A percentile compares a stretch with the other conserved stretches of the same genome.
Conservation (phyloP, 164 flowering plant species). For the Tetrastigma voinierianum region DNA sequence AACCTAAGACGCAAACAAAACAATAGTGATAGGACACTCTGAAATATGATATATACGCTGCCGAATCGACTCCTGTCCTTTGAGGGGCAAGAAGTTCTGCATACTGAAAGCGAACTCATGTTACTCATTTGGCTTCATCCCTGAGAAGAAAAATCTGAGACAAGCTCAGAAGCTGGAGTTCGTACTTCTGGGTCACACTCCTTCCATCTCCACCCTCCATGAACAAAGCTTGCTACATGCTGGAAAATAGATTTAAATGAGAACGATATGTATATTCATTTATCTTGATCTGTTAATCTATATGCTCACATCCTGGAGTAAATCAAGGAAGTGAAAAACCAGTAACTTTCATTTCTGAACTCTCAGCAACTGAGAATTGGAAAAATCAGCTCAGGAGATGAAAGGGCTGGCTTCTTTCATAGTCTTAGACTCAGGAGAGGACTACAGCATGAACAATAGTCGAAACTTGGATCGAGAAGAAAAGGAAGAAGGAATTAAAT, state of each 20-base stretch:
- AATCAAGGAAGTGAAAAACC: conserved; percentile 13
- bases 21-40: not conserved
- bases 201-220: not conserved
- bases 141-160: conserved; percentile 4
- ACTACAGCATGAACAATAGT: conserved; percentile 17
- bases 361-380: conserved; percentile 17
- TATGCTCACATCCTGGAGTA: too few species aligned
- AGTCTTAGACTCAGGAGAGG: conserved; percentile 54
- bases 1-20: conserved; percentile 24
- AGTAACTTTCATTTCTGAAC: conserved; percentile 8
- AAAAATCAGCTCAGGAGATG: conserved; percentile 13
- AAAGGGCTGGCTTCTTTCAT: conserved; percentile 16
- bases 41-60: not conserved
- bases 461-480: conserved; percentile 54
- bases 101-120: conserved; percentile 3
- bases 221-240: conserved; percentile 1
- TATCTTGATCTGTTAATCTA: conserved; percentile 15
- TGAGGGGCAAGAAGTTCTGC: conserved; percentile 7
- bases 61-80: conserved; percentile 13
- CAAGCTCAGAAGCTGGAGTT: not conserved
- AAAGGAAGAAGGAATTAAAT: conserved; percentile 21
- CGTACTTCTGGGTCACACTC: not conserved
- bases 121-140: conserved; percentile 1
- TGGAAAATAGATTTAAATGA: not conserved
- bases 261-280: conserved; percentile 7